A percentile compares a stretch with the other conserved stretches of the same genome.
phyloP scores from a whole-genome alignment of 129 eudicot genomes.

The sunflower (Helianthus annuus) region DNA sequence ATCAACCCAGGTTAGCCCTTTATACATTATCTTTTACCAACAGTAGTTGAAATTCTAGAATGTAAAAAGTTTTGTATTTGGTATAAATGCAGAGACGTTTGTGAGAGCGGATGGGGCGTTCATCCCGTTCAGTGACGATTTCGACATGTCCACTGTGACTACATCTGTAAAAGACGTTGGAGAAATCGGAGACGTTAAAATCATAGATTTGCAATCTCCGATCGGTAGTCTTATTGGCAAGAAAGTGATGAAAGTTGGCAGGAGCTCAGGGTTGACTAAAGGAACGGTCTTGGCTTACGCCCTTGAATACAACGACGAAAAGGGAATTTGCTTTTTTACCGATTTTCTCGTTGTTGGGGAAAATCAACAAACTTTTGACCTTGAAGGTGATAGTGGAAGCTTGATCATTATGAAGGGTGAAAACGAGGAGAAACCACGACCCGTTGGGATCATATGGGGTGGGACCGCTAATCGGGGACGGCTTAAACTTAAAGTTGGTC shows the following conservation, averaged over 20 bases:
- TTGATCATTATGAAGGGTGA: slow-evolving; percentile 71
- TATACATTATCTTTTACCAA: not conserved
- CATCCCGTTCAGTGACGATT: slow-evolving; percentile 91
- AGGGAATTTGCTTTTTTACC: slow-evolving; percentile 93
- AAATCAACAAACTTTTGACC: slow-evolving; percentile 94
- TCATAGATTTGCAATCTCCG: slow-evolving; percentile 79
- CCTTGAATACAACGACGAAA: slow-evolving; percentile 93
- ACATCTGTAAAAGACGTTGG: slow-evolving; percentile 92
- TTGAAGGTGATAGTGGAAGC: slow-evolving; percentile 97
- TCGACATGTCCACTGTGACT: slow-evolving; percentile 84
- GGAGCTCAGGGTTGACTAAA: slow-evolving; percentile 93
- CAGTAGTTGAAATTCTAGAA: slow-evolving; percentile 1
- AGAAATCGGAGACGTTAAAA: slow-evolving; percentile 79
- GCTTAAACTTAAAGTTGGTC: slow-evolving; percentile 91
- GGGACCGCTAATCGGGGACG: slow-evolving; percentile 97
- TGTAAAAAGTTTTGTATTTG: not conserved
- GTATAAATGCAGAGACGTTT: slow-evolving; percentile 74
- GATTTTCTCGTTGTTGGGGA: slow-evolving; percentile 95
- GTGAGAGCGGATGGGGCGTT: slow-evolving; percentile 99
- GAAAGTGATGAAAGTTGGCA: slow-evolving; percentile 92
- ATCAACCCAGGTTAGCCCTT: slow-evolving; percentile 75
- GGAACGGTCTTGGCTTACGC: slow-evolving; percentile 93
- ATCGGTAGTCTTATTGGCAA: slow-evolving; percentile 78
- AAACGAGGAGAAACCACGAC: slow-evolving; percentile 77
- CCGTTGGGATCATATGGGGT: slow-evolving; percentile 97